Evolutionary conservation across 495 filamentous ascomycete species (phyloP).

Genomic region (Hypoxylon crocopeplum): DNA sequence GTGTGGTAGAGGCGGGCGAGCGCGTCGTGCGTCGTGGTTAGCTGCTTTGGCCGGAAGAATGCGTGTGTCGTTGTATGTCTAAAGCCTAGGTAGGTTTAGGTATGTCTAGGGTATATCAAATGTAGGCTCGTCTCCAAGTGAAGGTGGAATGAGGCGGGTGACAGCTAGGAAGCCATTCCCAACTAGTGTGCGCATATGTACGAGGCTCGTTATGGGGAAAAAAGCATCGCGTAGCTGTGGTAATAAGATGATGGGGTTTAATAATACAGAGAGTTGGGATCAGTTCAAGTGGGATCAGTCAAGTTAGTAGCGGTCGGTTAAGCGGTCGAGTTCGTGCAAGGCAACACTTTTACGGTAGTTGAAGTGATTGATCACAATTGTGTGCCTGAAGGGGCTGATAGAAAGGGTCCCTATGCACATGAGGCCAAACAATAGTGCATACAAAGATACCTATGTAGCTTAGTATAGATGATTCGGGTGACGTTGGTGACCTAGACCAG

Average conservation of each 20-base stretch:
- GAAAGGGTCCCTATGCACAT: slow-evolving; percentile 7
- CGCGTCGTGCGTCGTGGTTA: slow-evolving; percentile 14
- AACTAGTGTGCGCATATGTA: slow-evolving; percentile 23
- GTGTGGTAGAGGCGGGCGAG: background rate
- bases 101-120: slow-evolving; percentile 25
- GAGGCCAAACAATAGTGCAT: slow-evolving; percentile 4
- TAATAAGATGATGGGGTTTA: slow-evolving; percentile 24
- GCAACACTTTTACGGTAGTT: slow-evolving; percentile 12
- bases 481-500: slow-evolving; percentile 1
- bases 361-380: slow-evolving; percentile 11
- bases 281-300: background rate
- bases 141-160: slow-evolving; percentile 22
- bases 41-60: slow-evolving; percentile 17
- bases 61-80: slow-evolving; percentile 1
- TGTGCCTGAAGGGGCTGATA: background rate
- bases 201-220: slow-evolving; percentile 22
- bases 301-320: slow-evolving; percentile 8
- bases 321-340: slow-evolving; percentile 23
- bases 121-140: slow-evolving; percentile 2
- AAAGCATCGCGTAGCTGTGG: background rate
- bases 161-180: slow-evolving; percentile 33
- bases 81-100: background rate
- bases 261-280: slow-evolving; percentile 15
- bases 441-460: background rate
- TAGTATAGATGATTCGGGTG: slow-evolving; percentile 6